Evolutionary conservation across 148 eudicot species (phyloP).

Genomic region (Rhododendron kiyosumense): DNA sequence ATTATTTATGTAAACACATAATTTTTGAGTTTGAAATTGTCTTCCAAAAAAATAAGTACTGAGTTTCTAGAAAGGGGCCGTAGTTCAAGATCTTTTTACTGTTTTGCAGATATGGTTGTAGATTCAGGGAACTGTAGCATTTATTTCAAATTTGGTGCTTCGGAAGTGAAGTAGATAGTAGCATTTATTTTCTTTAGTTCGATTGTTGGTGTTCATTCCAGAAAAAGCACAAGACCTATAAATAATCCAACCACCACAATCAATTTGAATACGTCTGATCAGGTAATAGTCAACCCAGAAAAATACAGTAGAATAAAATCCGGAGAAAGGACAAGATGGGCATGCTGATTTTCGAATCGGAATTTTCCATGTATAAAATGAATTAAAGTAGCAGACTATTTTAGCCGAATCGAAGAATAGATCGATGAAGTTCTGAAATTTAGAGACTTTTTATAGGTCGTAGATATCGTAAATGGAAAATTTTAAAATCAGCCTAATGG

Average conservation of each 20-base stretch:
- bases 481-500: no score
- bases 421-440: not conserved
- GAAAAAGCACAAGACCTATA: not conserved
- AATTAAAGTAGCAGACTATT: not conserved
- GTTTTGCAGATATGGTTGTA: not conserved
- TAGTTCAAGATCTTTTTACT: no score
- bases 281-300: not conserved
- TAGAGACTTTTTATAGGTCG: not conserved
- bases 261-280: not conserved
- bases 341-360: no score
- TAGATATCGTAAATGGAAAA: not conserved
- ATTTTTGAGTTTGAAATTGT: no score
- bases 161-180: no score
- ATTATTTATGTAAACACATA: no score
- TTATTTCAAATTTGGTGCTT: no score
- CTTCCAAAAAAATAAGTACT: no score
- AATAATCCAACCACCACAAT: not conserved
- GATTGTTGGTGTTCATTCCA: not conserved
- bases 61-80: no score
- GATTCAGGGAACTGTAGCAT: not conserved
- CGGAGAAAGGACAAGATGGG: not conserved
- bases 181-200: not conserved
- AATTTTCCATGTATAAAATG: not conserved
- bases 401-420: no score
- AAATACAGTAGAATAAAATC: no score